Evolutionary conservation across 768 basidiomycete genomes (phyloP), one percentile per base, ranked within the genome.

Genomic region (Boletus huronensis): DNA sequence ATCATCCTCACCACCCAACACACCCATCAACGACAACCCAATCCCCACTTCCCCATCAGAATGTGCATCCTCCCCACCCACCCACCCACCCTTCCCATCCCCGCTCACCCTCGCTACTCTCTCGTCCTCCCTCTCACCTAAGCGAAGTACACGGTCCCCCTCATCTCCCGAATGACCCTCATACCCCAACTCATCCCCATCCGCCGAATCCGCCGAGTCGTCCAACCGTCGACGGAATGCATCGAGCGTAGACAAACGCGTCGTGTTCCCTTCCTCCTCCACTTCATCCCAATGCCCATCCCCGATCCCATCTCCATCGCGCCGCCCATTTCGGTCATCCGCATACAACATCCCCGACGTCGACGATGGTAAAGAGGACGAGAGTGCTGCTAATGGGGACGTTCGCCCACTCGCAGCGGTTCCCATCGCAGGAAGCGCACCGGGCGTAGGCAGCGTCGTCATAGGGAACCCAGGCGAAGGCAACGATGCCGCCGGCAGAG

Each of bases 11-110:
- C 57, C 72, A 63, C 36, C 72, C 69, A 62, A 82, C 38, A 76
- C 77, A 58, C 82, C 81, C 49, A 90, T 70, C 50, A 90, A 69
- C 2, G 83, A 83, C 32, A 89, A 69, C 2, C 88, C 88, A 35
- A 90, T 90, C 0, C 84, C 88, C 1, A 80, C 73, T 47, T 82
- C 80, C 4, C 82, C 85, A 53, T 87, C 85, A 2, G 81, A 81
- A 50, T 74, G 57, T 6, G 67, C 75, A 3, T 72, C 66, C 17
- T 60, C 61, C 0, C 8, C 57, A 0, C 45, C 47, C 42, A 40
- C 36, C 13, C 26, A n/a, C 17, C 39, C 34, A 19, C 3, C 28
- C 4, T 45, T 3, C 39, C 21, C 46, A 3, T 38, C 31, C 17
- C 28, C 21, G 8, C 23, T 39, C 36, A 16, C 3, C 4, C 29